phyloP scores from a whole-genome alignment of 2,329 filamentous ascomycete genomes.

The Calonectria pauciramosa region DNA sequence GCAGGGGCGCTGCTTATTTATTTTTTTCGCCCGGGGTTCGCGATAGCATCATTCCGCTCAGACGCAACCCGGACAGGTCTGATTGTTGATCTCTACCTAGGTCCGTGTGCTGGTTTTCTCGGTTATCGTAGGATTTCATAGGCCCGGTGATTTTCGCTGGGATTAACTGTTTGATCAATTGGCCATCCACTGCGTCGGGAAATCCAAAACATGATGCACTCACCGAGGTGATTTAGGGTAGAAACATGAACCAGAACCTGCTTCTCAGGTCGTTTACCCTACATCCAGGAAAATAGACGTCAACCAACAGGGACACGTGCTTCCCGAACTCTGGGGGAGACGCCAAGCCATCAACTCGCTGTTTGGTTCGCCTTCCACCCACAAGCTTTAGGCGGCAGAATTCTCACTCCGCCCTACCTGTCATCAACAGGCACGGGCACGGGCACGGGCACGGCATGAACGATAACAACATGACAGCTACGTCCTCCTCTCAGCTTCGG shows the following conservation, averaged over 20 bases:
- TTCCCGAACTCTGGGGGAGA: not conserved
- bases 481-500: not conserved
- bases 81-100: constrained; percentile 4
- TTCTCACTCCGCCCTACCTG: not conserved
- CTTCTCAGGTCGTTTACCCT: not conserved
- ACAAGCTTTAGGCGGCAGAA: not conserved
- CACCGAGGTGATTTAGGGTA: not conserved
- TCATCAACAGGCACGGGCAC: not conserved
- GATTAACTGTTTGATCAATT: not conserved
- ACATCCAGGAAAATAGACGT: not conserved
- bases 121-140: not conserved
- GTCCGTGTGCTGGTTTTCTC: not conserved
- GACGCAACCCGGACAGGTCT: not conserved
- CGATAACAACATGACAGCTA: not conserved
- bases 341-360: not conserved
- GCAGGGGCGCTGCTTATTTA: not conserved
- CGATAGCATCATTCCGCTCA: constrained; percentile 3
- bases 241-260: not conserved
- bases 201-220: constrained; percentile 1
- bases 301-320: not conserved
- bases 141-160: not conserved
- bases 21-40: not conserved
- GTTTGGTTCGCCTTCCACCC: not conserved
- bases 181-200: not conserved
- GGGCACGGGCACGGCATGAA: not conserved